These are phyloP conservation scores for Phyllosticta citribraziliensis DNA, from an alignment of 2,329 filamentous ascomycete species.

Conservation along the genomic window DNA sequence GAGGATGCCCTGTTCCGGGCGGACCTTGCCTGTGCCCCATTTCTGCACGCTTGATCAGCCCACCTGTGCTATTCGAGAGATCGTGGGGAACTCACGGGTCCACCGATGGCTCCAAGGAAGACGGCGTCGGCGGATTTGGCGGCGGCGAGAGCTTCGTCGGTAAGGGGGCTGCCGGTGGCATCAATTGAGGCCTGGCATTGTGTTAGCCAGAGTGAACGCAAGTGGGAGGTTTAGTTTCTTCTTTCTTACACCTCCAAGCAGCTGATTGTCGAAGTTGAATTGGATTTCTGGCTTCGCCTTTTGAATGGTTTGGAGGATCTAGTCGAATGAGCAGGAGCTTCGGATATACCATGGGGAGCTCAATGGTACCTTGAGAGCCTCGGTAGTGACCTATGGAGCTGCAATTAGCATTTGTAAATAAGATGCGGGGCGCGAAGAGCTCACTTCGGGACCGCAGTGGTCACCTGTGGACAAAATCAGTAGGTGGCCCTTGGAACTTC, in stretches of 20 bases:
- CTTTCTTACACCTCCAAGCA: slow-evolving; percentile 69
- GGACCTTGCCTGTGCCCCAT: slow-evolving; percentile 84
- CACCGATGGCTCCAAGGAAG: slow-evolving; percentile 85
- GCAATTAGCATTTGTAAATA: neutral
- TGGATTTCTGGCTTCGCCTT: slow-evolving; percentile 58
- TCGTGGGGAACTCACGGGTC: slow-evolving; percentile 49
- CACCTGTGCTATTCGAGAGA: slow-evolving; percentile 11
- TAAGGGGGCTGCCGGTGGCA: slow-evolving; percentile 65
- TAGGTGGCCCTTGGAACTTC: slow-evolving; percentile 10
- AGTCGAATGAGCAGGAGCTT: slow-evolving; percentile 4
- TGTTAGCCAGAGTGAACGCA: neutral
- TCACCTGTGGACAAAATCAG: slow-evolving; percentile 24
- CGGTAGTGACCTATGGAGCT: slow-evolving; percentile 58
- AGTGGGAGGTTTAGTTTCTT: slow-evolving; percentile 34
- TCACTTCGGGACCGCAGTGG: slow-evolving; percentile 33
- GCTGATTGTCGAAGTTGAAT: slow-evolving; percentile 84
- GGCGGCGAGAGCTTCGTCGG: slow-evolving; percentile 69
- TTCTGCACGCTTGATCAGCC: slow-evolving; percentile 37
- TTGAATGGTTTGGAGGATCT: slow-evolving; percentile 75
- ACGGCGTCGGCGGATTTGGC: slow-evolving; percentile 83
- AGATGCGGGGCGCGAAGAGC: slow-evolving; percentile 4
- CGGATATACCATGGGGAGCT: neutral
- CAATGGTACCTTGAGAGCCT: slow-evolving; percentile 66
- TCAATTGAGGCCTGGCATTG: slow-evolving; percentile 71
- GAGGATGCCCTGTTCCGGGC: slow-evolving; percentile 87